These are phyloP conservation scores for Dimocarpus longan DNA, from an alignment of 345 rosid species.

Conservation along the genomic window DNA sequence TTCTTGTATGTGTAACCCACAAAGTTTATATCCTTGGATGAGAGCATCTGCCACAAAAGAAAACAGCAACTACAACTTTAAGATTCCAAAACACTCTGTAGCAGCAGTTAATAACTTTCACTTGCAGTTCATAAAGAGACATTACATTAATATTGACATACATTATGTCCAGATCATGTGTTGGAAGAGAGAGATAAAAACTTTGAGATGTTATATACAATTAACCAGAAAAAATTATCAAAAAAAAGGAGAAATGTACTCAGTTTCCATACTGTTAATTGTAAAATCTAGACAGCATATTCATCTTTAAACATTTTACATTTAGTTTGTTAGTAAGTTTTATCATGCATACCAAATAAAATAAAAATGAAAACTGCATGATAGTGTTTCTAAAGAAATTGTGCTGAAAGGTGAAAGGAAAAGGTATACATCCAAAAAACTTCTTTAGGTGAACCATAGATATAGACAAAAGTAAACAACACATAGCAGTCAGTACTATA, in stretches of 20 bases:
- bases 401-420: not conserved
- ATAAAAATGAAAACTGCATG: not conserved
- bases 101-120: not conserved
- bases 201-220: not conserved
- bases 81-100: not conserved
- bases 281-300: not conserved
- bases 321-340: not conserved
- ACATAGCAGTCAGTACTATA: not conserved
- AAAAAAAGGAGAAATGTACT: not conserved
- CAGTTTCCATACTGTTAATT: not conserved
- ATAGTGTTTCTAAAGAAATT: not conserved
- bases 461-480: not conserved
- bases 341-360: not conserved
- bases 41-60: slow-evolving; percentile 70
- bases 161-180: not conserved
- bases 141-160: not conserved
- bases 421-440: not conserved
- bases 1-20: slow-evolving; percentile 99
- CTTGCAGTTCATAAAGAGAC: not conserved
- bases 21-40: slow-evolving; percentile 94
- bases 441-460: not conserved
- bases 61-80: not conserved
- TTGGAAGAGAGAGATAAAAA: not conserved
- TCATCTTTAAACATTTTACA: slow-evolving; percentile 1
- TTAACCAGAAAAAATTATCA: not conserved